phyloP scores from a whole-genome alignment of 768 basidiomycete genomes.

The Auricularia heimuer region DNA sequence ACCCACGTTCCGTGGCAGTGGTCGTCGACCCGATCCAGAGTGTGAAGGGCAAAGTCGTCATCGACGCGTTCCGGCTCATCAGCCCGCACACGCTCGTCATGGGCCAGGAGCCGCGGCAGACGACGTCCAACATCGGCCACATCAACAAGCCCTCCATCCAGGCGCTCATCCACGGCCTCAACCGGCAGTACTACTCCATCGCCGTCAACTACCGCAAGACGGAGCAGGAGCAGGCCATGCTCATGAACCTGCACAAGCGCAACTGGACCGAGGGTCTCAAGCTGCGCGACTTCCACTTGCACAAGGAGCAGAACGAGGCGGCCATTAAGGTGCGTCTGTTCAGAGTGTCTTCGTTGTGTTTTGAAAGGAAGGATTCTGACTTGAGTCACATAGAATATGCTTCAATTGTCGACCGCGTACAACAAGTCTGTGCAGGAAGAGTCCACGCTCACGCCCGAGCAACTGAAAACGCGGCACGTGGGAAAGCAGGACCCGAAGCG shows the following conservation, averaged over 20 bases:
- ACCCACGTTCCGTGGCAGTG: conserved; percentile 66
- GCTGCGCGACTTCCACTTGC: conserved; percentile 70
- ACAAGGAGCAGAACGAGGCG: conserved; percentile 84
- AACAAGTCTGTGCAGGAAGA: conserved; percentile 98
- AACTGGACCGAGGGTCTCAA: conserved; percentile 98
- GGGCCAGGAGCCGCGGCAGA: conserved; percentile 92
- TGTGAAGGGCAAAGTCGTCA: conserved; percentile 97
- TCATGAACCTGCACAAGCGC: conserved; percentile 97
- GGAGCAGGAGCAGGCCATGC: conserved; percentile 94
- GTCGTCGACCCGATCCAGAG: conserved; percentile 99
- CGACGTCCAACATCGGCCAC: conserved; percentile 96
- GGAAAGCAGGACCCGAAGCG: conserved; percentile 98
- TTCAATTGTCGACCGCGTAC: conserved; percentile 83
- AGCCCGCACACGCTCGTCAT: conserved; percentile 81
- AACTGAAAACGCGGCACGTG: conserved; percentile 94
- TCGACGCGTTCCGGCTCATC: conserved; percentile 93
- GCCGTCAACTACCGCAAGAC: conserved; percentile 98
- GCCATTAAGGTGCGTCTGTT: conserved; percentile 72
- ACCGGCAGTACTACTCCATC: conserved; percentile 91
- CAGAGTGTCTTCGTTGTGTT: neutral
- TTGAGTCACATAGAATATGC: conserved; percentile 61
- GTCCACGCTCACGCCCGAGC: conserved; percentile 85
- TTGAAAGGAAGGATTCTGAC: neutral
- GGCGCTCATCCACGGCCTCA: conserved; percentile 93
- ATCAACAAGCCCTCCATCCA: conserved; percentile 99